Evolutionary conservation across 176 grass and related monocot genomes (phyloP), one percentile per base, ranked within the genome.

Genomic region (Poa pratensis): DNA sequence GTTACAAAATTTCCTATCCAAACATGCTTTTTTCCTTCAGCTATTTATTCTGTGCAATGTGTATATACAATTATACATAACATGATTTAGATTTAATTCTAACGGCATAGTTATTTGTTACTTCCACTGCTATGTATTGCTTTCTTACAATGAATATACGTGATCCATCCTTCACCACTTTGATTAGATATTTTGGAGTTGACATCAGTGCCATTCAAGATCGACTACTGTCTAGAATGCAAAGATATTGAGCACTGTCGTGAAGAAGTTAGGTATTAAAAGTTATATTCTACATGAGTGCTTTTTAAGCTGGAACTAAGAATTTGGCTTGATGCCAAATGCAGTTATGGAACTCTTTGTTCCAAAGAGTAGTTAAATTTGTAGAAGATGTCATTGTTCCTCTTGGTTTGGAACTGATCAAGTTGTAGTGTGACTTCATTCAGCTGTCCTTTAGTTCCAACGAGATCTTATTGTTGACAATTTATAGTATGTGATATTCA

Each of bases 161-260:
- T 83, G 60, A 58, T 75, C 7, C 14, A 80, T 92, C 90, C 90
- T 92, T 92, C 16, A 92, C 64, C 13, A 63, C 46, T 27, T 67
- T 83, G 28, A 69, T 82, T 63, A 96, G 96, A 92, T 99, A 99
- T 82, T 99, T 96, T 87, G 94, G 90, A 46, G 91, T 99, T 63
- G 91, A 99, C 64, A 99, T 99, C 26, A 0, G 43, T 60, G 88
- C 91, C 70, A 99, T 96, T 84, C 90, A 90, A 87, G n/a, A n/a
- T n/a, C n/a, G 86, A 96, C 32, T 96, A 99, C 87, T 84, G 78
- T 54, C 70, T 89, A 81, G 61, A 94, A 80, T 96, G 85, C 16
- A 84, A 83, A 78, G 96, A 94, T 67, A 94, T 99, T 55, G 86
- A 91, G 90, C 94, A 99, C 77, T 85, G 79, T 67, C 93, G 96